Conservation (phyloP, 352 stramenopile species). For the Phytopythium litorale region DNA sequence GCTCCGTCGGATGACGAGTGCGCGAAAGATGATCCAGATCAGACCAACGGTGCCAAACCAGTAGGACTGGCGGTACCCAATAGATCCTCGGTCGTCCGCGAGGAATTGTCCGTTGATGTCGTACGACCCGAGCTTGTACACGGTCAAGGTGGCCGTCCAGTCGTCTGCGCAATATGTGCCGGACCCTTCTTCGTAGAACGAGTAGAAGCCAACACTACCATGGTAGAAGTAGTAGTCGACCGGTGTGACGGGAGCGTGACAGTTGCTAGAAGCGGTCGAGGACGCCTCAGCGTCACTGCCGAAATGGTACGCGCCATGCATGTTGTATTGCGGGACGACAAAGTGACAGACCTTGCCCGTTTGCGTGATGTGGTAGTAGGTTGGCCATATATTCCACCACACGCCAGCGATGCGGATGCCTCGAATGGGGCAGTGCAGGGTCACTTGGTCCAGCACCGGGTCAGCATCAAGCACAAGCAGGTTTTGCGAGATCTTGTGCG, state of each 20-base stretch:
- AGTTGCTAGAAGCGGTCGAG: too few species aligned
- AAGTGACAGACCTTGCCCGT: slow-evolving; percentile 16
- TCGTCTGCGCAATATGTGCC: slow-evolving; percentile 20
- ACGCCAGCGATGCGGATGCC: slow-evolving; percentile 11
- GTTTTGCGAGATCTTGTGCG: slow-evolving; percentile 14
- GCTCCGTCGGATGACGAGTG: slow-evolving; percentile 8
- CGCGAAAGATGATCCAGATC: slow-evolving; percentile 7
- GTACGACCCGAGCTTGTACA: slow-evolving; percentile 10
- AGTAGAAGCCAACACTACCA: slow-evolving; percentile 8
- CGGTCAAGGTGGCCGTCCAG: slow-evolving; percentile 18
- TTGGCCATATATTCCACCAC: slow-evolving; percentile 17
- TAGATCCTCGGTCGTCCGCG: slow-evolving; percentile 7
- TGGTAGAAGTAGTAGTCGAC: slow-evolving; percentile 23
- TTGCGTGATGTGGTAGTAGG: slow-evolving; percentile 9
- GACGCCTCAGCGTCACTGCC: not conserved
- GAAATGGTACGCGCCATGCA: slow-evolving; percentile 1
- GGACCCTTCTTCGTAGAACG: slow-evolving; percentile 23
- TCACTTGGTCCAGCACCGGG: not conserved
- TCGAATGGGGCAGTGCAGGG: slow-evolving; percentile 5
- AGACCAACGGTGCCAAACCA: slow-evolving; percentile 5
- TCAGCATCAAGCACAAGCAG: slow-evolving; percentile 7
- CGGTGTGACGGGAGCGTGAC: not conserved
- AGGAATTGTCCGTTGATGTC: slow-evolving; percentile 5
- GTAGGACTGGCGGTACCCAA: slow-evolving; percentile 6
- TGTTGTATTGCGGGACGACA: slow-evolving; percentile 19